Evolutionary conservation across 495 filamentous ascomycete species (phyloP).

Genomic region (Cryomyces minteri): DNA sequence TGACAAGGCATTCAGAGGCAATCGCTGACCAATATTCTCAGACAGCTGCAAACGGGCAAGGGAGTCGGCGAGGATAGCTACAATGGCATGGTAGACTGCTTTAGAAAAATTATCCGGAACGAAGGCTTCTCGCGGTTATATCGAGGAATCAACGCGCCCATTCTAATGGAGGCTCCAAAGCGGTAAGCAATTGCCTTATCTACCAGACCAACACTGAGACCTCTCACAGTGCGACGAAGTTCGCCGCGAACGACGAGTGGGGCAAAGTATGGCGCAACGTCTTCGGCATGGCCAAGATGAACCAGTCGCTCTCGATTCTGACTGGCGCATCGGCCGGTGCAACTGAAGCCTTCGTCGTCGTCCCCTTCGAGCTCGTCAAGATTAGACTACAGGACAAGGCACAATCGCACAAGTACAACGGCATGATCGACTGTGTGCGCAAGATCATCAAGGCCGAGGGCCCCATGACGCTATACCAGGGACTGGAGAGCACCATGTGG

Average conservation of each 20-base stretch:
- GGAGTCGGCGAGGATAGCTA: conserved; percentile 59
- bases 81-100: conserved; percentile 95
- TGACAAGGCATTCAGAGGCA: background rate
- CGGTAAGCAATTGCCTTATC: conserved; percentile 20
- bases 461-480: conserved; percentile 80
- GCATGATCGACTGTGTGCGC: conserved; percentile 73
- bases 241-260: conserved; percentile 97
- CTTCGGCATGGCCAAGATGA: conserved; percentile 77
- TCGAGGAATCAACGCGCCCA: conserved; percentile 87
- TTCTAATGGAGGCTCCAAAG: conserved; percentile 98
- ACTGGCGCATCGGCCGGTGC: conserved; percentile 91
- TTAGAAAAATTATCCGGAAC: conserved; percentile 83
- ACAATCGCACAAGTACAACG: conserved; percentile 84
- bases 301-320: conserved; percentile 68
- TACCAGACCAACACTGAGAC: background rate
- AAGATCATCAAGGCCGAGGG: conserved; percentile 80
- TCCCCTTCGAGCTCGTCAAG: conserved; percentile 89
- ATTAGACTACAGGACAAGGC: conserved; percentile 92
- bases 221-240: conserved; percentile 64
- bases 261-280: conserved; percentile 71
- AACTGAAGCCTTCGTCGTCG: conserved; percentile 88
- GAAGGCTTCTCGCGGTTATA: conserved; percentile 87
- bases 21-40: conserved; percentile 14
- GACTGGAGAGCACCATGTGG: conserved; percentile 91
- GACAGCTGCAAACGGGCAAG: conserved; percentile 69